Percentiles rank a stretch among this genome's conserved stretches.
These are phyloP conservation scores for Trichosporon coremiiforme DNA, from an alignment of 1,284 basidiomycete genomes.

Conservation along the genomic window DNA sequence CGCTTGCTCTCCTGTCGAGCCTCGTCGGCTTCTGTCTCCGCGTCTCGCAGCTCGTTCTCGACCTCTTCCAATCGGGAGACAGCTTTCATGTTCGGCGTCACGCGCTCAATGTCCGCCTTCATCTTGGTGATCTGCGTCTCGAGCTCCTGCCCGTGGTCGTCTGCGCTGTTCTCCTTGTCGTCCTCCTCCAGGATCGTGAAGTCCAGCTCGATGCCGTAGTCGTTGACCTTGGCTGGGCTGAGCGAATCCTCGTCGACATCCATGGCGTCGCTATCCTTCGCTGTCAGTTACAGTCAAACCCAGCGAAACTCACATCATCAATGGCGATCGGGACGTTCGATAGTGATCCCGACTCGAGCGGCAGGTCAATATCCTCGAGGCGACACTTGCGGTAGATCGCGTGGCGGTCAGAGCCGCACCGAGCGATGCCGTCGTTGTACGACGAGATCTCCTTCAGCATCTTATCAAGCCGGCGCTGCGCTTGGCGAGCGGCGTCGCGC, in stretches of 20 bases:
- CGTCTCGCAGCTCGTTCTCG: conserved; percentile 64
- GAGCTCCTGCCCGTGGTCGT: conserved; percentile 70
- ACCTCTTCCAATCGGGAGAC: conserved; percentile 94
- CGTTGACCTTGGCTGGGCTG: conserved; percentile 68
- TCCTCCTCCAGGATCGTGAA: conserved; percentile 80
- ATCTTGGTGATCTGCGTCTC: conserved; percentile 76
- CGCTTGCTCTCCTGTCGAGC: conserved; percentile 75
- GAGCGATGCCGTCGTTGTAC: conserved; percentile 93
- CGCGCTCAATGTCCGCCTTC: conserved; percentile 81
- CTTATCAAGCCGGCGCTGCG: conserved; percentile 76
- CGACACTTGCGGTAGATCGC: conserved; percentile 87
- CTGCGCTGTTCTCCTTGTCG: conserved; percentile 73
- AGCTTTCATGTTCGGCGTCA: conserved; percentile 96
- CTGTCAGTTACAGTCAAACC: conserved; percentile 20
- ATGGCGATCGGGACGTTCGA: conserved; percentile 78
- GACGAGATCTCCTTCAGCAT: conserved; percentile 84
- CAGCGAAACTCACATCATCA: conserved; percentile 69
- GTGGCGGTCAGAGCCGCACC: conserved; percentile 80
- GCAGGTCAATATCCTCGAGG: conserved; percentile 87
- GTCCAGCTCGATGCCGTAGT: conserved; percentile 89
- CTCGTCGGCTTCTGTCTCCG: conserved; percentile 62
- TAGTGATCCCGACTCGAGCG: conserved; percentile 71
- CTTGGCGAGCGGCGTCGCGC: conserved; percentile 70
- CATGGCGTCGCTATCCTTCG: conserved; percentile 74
- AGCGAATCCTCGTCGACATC: conserved; percentile 83